A percentile compares a stretch with the other conserved stretches of the same genome.
Evolutionary conservation across 495 filamentous ascomycete species (phyloP).

Genomic region (Aspergillus sclerotiicarbonarius): DNA sequence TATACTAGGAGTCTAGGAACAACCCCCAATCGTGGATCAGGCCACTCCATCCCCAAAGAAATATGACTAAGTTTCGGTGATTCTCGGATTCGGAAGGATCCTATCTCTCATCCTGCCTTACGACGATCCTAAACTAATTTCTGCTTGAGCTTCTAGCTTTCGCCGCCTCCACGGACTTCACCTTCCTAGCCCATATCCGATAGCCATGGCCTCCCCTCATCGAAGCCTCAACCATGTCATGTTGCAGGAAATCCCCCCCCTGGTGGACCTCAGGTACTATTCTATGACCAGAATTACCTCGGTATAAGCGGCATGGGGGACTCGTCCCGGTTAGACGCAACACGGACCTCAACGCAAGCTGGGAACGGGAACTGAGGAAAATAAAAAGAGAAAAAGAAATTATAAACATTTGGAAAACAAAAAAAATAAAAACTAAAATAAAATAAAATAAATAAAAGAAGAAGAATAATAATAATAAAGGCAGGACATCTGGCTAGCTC

Average conservation of each 20-base stretch:
- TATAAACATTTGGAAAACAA: not conserved
- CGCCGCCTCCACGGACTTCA: not conserved
- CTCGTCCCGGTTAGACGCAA: not conserved
- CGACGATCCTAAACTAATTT: not conserved
- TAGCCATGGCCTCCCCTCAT: not conserved
- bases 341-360: not conserved
- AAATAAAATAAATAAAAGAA: not conserved
- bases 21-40: not conserved
- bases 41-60: not conserved
- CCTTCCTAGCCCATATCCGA: not conserved
- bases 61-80: not conserved
- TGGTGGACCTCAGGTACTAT: not conserved
- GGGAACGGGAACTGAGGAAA: not conserved
- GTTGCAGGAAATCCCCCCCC: not conserved
- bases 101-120: not conserved
- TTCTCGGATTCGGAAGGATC: constrained; percentile 1
- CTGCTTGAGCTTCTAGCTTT: not conserved
- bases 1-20: not conserved
- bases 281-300: not conserved
- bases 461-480: not conserved
- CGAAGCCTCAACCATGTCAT: not conserved
- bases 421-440: not conserved
- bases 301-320: not conserved
- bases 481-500: not conserved
- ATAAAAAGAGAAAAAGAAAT: not conserved